phyloP scores from a whole-genome alignment of 148 eudicot species.

The Limonium bicolor region DNA sequence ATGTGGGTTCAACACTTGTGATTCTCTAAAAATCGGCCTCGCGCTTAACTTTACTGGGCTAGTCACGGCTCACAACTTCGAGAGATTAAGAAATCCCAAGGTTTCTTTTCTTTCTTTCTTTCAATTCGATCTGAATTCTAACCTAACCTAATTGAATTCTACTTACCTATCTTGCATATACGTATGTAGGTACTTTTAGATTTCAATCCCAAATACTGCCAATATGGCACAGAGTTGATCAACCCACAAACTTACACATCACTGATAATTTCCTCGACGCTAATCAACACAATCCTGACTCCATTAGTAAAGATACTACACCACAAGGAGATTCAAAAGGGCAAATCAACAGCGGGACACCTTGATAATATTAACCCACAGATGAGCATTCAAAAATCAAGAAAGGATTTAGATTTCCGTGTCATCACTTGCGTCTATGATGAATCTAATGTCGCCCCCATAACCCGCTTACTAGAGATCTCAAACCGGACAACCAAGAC shows the following conservation, averaged over 20 bases:
- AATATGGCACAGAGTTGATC: slow-evolving; percentile 11
- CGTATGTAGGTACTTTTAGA: no score
- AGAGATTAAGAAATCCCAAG: neutral
- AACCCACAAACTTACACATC: neutral
- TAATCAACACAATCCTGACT: slow-evolving; percentile 1
- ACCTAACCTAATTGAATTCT: no score
- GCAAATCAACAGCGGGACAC: neutral
- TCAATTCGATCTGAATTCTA: no score
- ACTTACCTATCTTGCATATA: no score
- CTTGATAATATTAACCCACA: no score
- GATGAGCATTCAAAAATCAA: neutral
- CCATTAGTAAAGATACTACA: slow-evolving; percentile 5
- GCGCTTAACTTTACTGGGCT: neutral
- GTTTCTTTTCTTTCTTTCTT: no score
- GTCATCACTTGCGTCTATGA: slow-evolving; percentile 2
- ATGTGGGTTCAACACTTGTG: neutral
- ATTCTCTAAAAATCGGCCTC: neutral
- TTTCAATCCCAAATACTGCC: no score
- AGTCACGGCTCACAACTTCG: neutral
- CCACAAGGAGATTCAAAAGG: neutral
- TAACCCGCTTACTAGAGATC: slow-evolving; percentile 1
- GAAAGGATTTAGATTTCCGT: neutral
- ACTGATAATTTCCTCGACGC: neutral
- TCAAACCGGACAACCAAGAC: neutral
- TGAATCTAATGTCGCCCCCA: slow-evolving; percentile 5